phyloP scores from a whole-genome alignment of 306 rosid genomes.

The Dalbergia cultrata region DNA sequence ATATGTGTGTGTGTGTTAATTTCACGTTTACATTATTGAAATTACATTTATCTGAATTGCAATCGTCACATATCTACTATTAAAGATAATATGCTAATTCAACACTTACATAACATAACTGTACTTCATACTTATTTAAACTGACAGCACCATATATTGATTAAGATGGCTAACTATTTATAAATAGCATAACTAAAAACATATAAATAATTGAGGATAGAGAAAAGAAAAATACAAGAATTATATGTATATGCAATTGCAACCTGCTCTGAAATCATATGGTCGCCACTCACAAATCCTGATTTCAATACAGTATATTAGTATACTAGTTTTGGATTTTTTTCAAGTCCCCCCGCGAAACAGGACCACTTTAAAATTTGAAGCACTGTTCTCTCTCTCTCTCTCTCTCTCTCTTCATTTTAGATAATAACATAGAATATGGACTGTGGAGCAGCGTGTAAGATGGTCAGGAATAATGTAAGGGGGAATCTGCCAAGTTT shows the following conservation, averaged over 20 bases:
- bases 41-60: no score
- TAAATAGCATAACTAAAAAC: neutral
- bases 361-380: conserved; percentile 67
- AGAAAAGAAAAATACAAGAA: conserved; percentile 31
- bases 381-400: conserved; percentile 37
- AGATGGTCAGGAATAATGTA: conserved; percentile 75
- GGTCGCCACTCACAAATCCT: conserved; percentile 50
- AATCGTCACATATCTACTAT: no score
- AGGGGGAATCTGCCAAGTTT: conserved; percentile 80
- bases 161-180: no score
- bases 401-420: conserved; percentile 12
- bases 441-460: conserved; percentile 57
- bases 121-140: no score
- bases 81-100: no score
- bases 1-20: no score
- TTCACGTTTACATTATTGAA: no score
- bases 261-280: conserved; percentile 41
- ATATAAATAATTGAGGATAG: neutral
- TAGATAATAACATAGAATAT: conserved; percentile 54
- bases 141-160: no score
- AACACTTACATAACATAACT: no score
- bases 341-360: conserved; percentile 39
- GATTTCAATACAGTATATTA: conserved; percentile 35
- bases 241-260: neutral
- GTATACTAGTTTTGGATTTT: neutral